Base-by-base conservation (phyloP, 2,329 filamentous ascomycete species). In the Penicillium thymicola region DNA sequence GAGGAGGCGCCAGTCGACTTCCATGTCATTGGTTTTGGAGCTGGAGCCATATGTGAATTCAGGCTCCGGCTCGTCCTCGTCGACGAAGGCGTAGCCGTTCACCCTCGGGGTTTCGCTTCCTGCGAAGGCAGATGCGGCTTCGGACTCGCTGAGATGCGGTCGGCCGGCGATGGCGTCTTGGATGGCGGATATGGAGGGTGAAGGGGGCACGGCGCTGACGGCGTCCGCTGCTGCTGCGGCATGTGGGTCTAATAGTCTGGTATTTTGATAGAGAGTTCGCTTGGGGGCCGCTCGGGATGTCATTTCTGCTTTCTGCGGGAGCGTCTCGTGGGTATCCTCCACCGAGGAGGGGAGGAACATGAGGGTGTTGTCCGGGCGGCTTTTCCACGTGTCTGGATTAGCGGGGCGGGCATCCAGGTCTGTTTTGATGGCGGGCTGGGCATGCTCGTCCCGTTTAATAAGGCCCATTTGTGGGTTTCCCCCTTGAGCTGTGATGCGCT, bases 51-150 rank as follows among this genome's bases (percentile, higher is more conserved):
- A 42, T 3, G 53, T 23, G n/a, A 67, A 34, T 8, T 72, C 67
- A 2, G 68, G 64, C 16, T 78, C 76, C 9, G 73, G 64, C 49
- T 80, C 79, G 51, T 79, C 89, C 55, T 95, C 91, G 64, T 96
- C 92, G 36, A 99, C 92, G 74, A 96, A 97, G 0, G 91, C 85
- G 72, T 97, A 99, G 1, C 94, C 94, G 61, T 95, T 96, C 0
- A 97, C 90, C 2, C 90, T 83, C 0, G 93, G 94, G 0, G 93
- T 97, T 72, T 95, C 92, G 56, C 81, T 82, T 16, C 87, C 89
- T 1, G 80, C 79, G 58, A 62, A 49, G 4, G 55, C 56, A 3
- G 62, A 64, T 2, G 81, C 81, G 10, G 78, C 72, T 63, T 90
- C 86, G 13, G 85, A 84, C 25, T 87, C 83, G 9, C 80, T 82